These are phyloP conservation scores for Rhizoclosmatium globosum DNA, from an alignment of 192 early-diverging fungal genomes.

Conservation along the genomic window DNA sequence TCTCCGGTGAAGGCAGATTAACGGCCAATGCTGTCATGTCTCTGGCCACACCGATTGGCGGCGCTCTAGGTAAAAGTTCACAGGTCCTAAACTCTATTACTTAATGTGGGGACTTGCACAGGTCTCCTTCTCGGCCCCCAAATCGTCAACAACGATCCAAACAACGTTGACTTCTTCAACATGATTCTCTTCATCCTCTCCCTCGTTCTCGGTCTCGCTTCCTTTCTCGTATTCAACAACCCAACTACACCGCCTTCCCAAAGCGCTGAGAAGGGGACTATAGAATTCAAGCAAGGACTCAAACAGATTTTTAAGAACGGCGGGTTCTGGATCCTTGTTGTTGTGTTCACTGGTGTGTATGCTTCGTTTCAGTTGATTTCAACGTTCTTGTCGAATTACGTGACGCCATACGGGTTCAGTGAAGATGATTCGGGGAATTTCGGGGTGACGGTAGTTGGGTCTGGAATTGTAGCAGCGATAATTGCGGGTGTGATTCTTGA, in stretches of 20 bases:
- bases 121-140: constrained; percentile 16
- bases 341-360: constrained; percentile 11
- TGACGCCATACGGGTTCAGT: constrained; percentile 42
- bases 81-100: too few relatives aligned
- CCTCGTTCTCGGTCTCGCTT: constrained; percentile 12
- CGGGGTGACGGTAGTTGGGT: constrained; percentile 64
- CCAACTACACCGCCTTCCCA: constrained; percentile 34
- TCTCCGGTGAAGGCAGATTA: constrained; percentile 36
- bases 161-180: constrained; percentile 18
- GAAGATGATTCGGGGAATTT: constrained; percentile 59
- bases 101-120: too few relatives aligned
- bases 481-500: constrained; percentile 61
- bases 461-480: constrained; percentile 66
- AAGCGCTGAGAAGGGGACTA: constrained; percentile 9
- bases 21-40: constrained; percentile 43
- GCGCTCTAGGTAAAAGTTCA: background rate
- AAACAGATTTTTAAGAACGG: constrained; percentile 16
- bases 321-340: constrained; percentile 31
- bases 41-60: constrained; percentile 15
- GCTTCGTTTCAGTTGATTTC: constrained; percentile 27
- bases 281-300: constrained; percentile 32
- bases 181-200: constrained; percentile 24
- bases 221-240: constrained; percentile 30
- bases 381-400: constrained; percentile 37
- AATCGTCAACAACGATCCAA: constrained; percentile 32